Base-by-base conservation (phyloP, 106 monocot genomes). In the Phalaenopsis aphrodite region DNA sequence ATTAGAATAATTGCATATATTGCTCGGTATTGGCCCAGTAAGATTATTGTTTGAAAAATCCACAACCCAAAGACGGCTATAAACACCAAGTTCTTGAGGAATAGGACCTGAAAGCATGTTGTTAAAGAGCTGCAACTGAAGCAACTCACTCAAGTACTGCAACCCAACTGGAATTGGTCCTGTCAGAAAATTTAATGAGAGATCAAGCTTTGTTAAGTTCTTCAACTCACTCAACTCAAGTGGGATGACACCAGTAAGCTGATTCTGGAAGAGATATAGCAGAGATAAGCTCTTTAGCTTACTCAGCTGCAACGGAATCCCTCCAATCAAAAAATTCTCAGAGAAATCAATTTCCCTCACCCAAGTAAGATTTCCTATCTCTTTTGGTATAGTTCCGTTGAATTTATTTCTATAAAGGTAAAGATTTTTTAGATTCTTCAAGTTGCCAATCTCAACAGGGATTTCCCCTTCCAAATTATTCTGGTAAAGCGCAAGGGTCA, bases 371-470 rank as follows among this genome's bases (percentile, higher is more conserved):
- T 91, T 88, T 18, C 90, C 94, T 79, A 98, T 84, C 47, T 84
- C 92, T 67, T 64, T 87, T 8, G 97, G 97, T 7, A 98, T 98
- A 0, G 97, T 85, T 14, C 97, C 97, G 82, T 98, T 98, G n/a
- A 98, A 79, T n/a, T 65, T 78, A 85, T 98, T 98, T 14, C 92
- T 86, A 75, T 98, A 98, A 58, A 98, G 81, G 79, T 98, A 98
- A 30, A 98, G 42, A 52, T 85, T 84, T 67, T 88, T 37, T 58
- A 98, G 77, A 46, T 80, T 76, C 18, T 77, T 73, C n/a, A 98
- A 78, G 23, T 88, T 87, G 19, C 89, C 88, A 12, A 98, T 89
- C 81, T 88, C 92, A 17, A 23, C 55, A 56, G 97, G 94, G 68
- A 98, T 91, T 72, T 45, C 81, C 49, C 97, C 97, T 3, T 83